Base-by-base conservation (phyloP, 768 basidiomycete genomes). In the Amanita jacksonii region DNA sequence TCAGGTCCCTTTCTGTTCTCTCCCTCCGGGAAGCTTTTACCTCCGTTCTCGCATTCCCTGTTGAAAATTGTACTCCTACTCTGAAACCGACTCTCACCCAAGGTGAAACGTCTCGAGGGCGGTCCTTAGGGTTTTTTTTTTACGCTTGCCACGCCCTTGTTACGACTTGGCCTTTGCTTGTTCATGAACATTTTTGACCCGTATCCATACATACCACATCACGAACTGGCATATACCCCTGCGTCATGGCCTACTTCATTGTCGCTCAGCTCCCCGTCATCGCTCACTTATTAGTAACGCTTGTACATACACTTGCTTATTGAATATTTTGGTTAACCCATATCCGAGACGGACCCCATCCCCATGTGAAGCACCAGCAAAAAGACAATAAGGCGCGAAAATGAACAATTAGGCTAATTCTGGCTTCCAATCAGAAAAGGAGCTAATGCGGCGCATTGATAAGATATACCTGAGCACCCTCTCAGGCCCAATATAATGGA, bases 91-190 rank as follows among this genome's bases (percentile, higher is more conserved):
- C 25, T 39, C 31, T 41, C 45, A 19, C 30, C 45, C 38, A 27
- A 46, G 54, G 53, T 55, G 57, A 59, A 61, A 3, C 56, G 63
- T 65, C 65, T 66, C 58, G 65, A 66, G 53, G 65, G 56, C 63
- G 54, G 56, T 59, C 44, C 52, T 36, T 48, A 43, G 50, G 39
- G 37, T 39, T 47, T 46, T 23, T 46, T 39, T 47, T 46, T 23
- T 46, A 56, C 24, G 53, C 51, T 45, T 47, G 42, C 52, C 52
- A 55, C 54, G 53, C 24, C 37, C 38, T 39, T 51, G 41, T 52
- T 45, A 43, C 39, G 37, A 45, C 43, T 12, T 45, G 4, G 28
- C 22, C 30, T 30, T 38, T 48, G 43, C 22, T 43, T 48, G 22
- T 48, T 53, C 33, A 53, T 41, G 52, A 52, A 51, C 52, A 47